Percentiles rank a stretch among this genome's conserved stretches.
Evolutionary conservation across 139 green algal genomes (phyloP).

Genomic region (Pedinophyceae sp.): DNA sequence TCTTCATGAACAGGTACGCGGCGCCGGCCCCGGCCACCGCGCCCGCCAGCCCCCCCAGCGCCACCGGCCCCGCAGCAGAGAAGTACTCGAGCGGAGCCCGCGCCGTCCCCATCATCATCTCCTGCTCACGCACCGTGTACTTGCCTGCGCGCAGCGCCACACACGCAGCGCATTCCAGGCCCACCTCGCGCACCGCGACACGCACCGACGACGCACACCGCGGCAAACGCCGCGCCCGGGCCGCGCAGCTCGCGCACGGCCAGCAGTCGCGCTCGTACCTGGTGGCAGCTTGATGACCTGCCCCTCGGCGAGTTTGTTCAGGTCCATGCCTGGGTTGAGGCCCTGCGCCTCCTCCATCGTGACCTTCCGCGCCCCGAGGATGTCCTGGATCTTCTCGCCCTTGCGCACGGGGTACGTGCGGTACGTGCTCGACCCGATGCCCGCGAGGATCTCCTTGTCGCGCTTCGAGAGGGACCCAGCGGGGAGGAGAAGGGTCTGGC

Average conservation of each 20-base stretch:
- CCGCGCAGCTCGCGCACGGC: too few species aligned
- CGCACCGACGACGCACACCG: too few species aligned
- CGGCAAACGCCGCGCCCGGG: too few species aligned
- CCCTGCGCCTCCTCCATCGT: conserved; percentile 37
- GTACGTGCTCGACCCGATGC: conserved; percentile 45
- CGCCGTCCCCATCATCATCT: conserved; percentile 50
- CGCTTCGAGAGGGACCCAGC: conserved; percentile 47
- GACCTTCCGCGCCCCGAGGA: conserved; percentile 57
- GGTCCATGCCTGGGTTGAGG: conserved; percentile 57
- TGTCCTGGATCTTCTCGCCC: conserved; percentile 52
- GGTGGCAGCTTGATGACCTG: conserved; percentile 9
- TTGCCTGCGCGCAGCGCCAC: conserved; percentile 62
- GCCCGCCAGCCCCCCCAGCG: not conserved
- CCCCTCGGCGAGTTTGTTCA: conserved; percentile 27
- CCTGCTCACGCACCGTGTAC: conserved; percentile 73
- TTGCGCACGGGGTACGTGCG: conserved; percentile 56
- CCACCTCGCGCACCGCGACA: too few species aligned
- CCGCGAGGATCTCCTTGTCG: conserved; percentile 65
- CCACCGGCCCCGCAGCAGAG: not conserved
- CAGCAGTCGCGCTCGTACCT: too few species aligned
- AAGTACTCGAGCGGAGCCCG: not conserved
- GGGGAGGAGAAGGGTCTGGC: conserved; percentile 66
- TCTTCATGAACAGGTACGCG: not conserved
- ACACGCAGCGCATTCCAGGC: too few species aligned
- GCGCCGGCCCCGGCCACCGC: too few species aligned